A percentile compares a stretch with the other conserved stretches of the same genome.
phyloP scores from a whole-genome alignment of 352 stramenopile species.

The Stramenopiles sp. region DNA sequence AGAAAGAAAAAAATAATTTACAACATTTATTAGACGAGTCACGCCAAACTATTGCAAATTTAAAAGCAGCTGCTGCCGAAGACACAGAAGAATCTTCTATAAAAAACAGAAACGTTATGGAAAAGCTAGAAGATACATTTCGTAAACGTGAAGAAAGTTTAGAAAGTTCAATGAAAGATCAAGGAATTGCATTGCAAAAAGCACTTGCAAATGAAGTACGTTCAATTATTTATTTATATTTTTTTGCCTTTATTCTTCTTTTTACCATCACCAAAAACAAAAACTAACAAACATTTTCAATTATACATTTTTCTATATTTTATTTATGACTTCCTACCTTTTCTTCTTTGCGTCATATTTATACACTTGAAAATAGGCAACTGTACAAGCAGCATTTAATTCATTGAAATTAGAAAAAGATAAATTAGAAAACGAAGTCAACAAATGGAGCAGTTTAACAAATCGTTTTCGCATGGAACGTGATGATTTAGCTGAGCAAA shows the following conservation, averaged over 20 bases:
- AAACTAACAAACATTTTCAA: too few relatives aligned
- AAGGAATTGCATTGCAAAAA: neutral
- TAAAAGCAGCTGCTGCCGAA: neutral
- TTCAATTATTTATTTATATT: too few relatives aligned
- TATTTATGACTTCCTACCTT: too few relatives aligned
- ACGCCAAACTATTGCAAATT: neutral
- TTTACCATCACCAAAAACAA: too few relatives aligned
- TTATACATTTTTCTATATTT: too few relatives aligned
- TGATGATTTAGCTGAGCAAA: neutral
- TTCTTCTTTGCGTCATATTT: too few relatives aligned
- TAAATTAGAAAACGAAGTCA: neutral
- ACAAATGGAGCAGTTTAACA: conserved; percentile 3
- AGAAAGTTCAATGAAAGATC: neutral
- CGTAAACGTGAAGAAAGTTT: neutral
- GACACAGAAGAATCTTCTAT: neutral
- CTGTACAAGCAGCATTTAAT: neutral
- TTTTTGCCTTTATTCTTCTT: too few relatives aligned
- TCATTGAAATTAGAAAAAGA: conserved; percentile 4
- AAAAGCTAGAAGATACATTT: neutral
- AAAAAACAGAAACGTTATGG: neutral
- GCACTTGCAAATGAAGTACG: neutral
- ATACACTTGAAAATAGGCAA: neutral
- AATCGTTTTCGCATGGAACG: neutral
- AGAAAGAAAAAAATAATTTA: neutral
- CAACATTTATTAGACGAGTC: neutral